These are phyloP conservation scores for Cardamine occulta DNA, from an alignment of 345 rosid species.

Conservation along the genomic window DNA sequence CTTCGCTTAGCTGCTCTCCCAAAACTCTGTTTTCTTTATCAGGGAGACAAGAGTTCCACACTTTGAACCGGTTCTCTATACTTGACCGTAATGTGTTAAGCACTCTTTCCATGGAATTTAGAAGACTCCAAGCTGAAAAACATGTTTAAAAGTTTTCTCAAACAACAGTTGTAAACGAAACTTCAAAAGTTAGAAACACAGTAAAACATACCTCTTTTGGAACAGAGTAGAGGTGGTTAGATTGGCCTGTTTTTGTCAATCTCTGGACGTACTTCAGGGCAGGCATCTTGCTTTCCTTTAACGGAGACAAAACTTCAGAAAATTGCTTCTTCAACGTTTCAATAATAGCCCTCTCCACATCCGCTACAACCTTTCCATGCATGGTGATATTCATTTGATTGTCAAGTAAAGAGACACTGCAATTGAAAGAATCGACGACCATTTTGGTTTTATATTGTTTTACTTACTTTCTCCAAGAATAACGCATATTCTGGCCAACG, in stretches of 20 bases:
- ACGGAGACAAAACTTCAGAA: slow-evolving; percentile 67
- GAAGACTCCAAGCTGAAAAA: slow-evolving; percentile 72
- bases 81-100: slow-evolving; percentile 63
- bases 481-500: slow-evolving; percentile 79
- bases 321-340: slow-evolving; percentile 83
- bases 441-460: no score
- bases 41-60: slow-evolving; percentile 70
- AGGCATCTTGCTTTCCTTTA: slow-evolving; percentile 75
- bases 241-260: slow-evolving; percentile 58
- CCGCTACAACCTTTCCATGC: slow-evolving; percentile 61
- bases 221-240: slow-evolving; percentile 53
- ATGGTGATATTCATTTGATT: background rate
- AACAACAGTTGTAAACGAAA: background rate
- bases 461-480: slow-evolving; percentile 71
- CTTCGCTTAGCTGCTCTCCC: slow-evolving; percentile 75
- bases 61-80: slow-evolving; percentile 63
- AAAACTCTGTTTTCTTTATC: slow-evolving; percentile 55
- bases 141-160: background rate
- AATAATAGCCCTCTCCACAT: slow-evolving; percentile 65
- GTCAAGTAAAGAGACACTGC: background rate
- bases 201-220: slow-evolving; percentile 66
- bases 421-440: slow-evolving; percentile 11
- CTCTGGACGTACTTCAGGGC: slow-evolving; percentile 77
- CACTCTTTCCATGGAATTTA: slow-evolving; percentile 86
- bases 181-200: background rate